Evolutionary conservation across 495 filamentous ascomycete genomes (phyloP), one percentile per base, ranked within the genome.

Genomic region (Penicillium fimorum): DNA sequence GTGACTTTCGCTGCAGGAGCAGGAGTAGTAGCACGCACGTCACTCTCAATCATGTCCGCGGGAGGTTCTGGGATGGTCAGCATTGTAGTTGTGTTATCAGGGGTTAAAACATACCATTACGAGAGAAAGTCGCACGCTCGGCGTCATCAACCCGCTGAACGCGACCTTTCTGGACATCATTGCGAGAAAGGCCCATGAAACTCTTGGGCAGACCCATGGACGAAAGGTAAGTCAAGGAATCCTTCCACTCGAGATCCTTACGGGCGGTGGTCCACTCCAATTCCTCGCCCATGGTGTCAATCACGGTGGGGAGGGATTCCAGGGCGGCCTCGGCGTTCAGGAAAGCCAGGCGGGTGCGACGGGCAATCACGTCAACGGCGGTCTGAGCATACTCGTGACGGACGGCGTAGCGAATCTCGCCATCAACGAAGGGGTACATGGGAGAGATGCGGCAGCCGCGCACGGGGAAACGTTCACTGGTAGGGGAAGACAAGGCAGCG

Each of bases 361-460:
- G 82, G 8, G 93, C 94, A 20, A 98, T 76, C 20, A 97, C 88
- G 69, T 98, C 94, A 11, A 91, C 87, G 3, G 92, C 90, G 18
- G 92, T 97, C 72, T 97, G 91, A 11, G 94, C 94, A 60, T 96
- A 96, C 73, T 98, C 94, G 70, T 96, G 86, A 22, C 87, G 76
- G 30, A 96, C 81, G 18, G 91, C 91, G 64, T 97, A 98, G 32
- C 92, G 83, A 25, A 98, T 82, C 73, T 98, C 94, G 47, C 94
- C 94, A 66, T 97, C 94, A n/a, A 98, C 81, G 69, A 95, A 98
- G 24, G 94, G 94, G 71, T 97, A 97, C 38, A 96, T 79, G 17
- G 79, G 58, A 3, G 88, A 86, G 45, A 98, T 84, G 48, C 91
- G 88, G 69, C 88, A 82, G 27, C 94, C 94, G 33, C 93, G 83